Percentiles rank a stretch among this genome's conserved stretches.
Conservation (phyloP, 1,284 basidiomycete species). For the Microbotryomycetes sp. region DNA sequence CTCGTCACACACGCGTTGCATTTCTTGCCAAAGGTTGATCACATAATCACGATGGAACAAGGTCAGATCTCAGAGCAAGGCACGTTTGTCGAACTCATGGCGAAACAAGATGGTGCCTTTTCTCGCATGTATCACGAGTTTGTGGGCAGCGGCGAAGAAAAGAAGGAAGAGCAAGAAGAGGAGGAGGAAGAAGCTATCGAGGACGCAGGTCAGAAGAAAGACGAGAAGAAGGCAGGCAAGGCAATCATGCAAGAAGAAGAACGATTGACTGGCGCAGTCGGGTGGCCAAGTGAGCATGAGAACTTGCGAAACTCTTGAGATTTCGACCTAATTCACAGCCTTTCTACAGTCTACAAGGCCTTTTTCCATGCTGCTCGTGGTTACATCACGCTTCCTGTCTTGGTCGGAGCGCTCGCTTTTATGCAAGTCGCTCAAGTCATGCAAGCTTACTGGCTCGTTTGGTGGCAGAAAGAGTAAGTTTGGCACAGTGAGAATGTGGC, state of each 20-base stretch:
- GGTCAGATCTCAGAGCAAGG: slow-evolving; percentile 62
- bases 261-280: slow-evolving; percentile 31
- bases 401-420: slow-evolving; percentile 53
- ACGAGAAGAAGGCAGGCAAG: slow-evolving; percentile 47
- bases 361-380: slow-evolving; percentile 63
- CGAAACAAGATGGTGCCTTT: slow-evolving; percentile 58
- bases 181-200: slow-evolving; percentile 43
- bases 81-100: slow-evolving; percentile 62
- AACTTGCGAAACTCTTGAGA: background rate
- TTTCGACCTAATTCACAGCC: background rate
- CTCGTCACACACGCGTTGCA: slow-evolving; percentile 78
- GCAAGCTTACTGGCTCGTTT: slow-evolving; percentile 45
- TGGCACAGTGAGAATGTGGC: background rate
- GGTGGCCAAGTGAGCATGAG: slow-evolving; percentile 2
- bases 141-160: slow-evolving; percentile 51
- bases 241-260: slow-evolving; percentile 53
- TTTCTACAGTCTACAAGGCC: slow-evolving; percentile 53
- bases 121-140: slow-evolving; percentile 62
- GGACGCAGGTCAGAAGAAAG: slow-evolving; percentile 42
- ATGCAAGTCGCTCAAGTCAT: slow-evolving; percentile 58
- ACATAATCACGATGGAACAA: slow-evolving; percentile 66
- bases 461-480: slow-evolving; percentile 38
- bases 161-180: slow-evolving; percentile 47
- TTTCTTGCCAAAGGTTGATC: slow-evolving; percentile 63
- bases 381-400: slow-evolving; percentile 52